Conservation (phyloP, 768 basidiomycete genomes). For the Termitomyces titanicus region DNA sequence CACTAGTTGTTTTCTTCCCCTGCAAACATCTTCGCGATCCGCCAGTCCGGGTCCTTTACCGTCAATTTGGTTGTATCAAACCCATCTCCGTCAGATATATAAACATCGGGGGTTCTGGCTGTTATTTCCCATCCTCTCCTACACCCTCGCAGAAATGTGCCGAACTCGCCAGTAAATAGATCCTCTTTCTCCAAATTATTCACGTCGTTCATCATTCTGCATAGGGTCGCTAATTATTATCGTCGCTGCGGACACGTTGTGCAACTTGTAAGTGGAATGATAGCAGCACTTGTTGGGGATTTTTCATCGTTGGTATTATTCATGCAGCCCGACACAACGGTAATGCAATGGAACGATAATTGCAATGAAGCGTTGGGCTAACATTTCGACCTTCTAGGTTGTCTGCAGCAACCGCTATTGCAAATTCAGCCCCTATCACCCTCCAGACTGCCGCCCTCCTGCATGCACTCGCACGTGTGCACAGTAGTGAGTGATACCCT, state of each 20-base stretch:
- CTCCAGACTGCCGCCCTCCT: slow-evolving; percentile 36
- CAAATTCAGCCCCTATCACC: slow-evolving; percentile 51
- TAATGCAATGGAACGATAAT: background rate
- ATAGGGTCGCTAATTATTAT: slow-evolving; percentile 12
- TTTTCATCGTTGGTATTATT: background rate
- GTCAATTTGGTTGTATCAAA: background rate
- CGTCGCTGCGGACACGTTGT: slow-evolving; percentile 10
- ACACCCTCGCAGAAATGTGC: slow-evolving; percentile 5
- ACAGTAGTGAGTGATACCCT: slow-evolving; percentile 39
- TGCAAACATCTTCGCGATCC: background rate
- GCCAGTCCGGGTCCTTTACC: no score
- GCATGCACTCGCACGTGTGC: slow-evolving; percentile 35
- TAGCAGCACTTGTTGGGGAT: background rate
- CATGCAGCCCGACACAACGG: background rate
- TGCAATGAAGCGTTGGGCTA: background rate
- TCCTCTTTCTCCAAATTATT: background rate
- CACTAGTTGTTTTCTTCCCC: background rate
- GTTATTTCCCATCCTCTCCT: background rate
- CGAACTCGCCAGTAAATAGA: slow-evolving; percentile 10
- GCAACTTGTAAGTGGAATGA: slow-evolving; percentile 4
- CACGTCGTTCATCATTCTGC: background rate
- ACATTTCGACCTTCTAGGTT: background rate
- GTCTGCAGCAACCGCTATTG: slow-evolving; percentile 32
- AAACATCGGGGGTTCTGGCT: background rate
- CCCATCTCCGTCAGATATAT: background rate